Evolutionary conservation across 192 early-diverging fungal species (phyloP).

Genomic region (Backusella mclennaniae): DNA sequence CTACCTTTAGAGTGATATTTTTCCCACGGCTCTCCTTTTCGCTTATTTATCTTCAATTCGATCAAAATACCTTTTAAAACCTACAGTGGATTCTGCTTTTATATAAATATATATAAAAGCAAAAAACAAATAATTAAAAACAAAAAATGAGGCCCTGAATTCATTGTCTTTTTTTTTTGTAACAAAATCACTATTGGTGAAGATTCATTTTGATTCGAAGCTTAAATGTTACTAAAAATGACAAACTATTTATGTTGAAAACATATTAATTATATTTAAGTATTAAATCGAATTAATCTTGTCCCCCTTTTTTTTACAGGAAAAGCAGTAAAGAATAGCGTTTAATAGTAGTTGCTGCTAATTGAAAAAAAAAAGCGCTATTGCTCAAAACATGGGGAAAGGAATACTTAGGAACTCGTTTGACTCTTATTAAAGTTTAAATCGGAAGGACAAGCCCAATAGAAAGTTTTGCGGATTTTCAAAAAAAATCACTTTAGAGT

Average conservation of each 20-base stretch:
- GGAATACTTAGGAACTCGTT: neutral
- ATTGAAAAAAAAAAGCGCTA: too few species aligned
- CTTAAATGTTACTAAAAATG: slow-evolving; percentile 5
- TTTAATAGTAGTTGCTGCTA: neutral
- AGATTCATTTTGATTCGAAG: neutral
- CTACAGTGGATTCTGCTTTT: too few species aligned
- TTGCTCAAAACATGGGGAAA: slow-evolving; percentile 1
- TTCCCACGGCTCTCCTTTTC: too few species aligned
- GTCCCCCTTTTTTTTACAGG: neutral
- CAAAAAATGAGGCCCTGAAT: neutral
- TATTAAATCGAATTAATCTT: neutral
- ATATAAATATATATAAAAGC: neutral
- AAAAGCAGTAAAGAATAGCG: neutral
- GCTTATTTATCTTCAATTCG: too few species aligned
- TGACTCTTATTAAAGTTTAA: slow-evolving; percentile 2
- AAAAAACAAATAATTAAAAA: neutral
- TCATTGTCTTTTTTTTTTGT: neutral
- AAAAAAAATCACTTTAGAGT: neutral
- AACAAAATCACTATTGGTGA: neutral
- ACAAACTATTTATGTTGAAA: neutral
- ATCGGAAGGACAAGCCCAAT: neutral
- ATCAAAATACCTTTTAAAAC: too few species aligned
- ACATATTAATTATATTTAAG: neutral
- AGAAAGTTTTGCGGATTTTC: neutral
- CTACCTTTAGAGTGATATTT: too few species aligned